Evolutionary conservation across 2,329 filamentous ascomycete species (phyloP).

Genomic region (Sclerotinia subarctica): DNA sequence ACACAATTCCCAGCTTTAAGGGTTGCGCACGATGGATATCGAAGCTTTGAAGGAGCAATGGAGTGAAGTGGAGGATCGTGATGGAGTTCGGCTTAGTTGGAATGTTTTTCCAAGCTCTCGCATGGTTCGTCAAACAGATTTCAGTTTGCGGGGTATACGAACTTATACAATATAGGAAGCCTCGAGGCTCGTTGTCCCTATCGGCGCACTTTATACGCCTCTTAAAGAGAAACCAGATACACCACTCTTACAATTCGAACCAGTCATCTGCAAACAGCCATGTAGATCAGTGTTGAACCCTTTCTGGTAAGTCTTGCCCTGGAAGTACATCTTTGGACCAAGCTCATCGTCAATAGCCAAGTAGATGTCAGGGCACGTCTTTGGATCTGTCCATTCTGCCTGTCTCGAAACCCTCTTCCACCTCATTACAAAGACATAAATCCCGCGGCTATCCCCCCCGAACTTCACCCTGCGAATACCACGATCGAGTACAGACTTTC

Average conservation of each 20-base stretch:
- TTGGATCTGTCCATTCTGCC: constrained; percentile 87
- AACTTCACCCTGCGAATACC: constrained; percentile 77
- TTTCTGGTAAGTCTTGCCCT: constrained; percentile 67
- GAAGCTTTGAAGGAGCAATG: constrained; percentile 38
- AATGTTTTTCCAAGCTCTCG: constrained; percentile 97
- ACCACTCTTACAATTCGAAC: constrained; percentile 89
- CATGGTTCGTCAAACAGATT: constrained; percentile 63
- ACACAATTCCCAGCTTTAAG: constrained; percentile 10
- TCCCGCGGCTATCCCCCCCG: constrained; percentile 75
- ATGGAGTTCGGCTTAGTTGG: constrained; percentile 96
- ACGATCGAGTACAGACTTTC: constrained; percentile 87
- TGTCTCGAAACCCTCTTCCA: constrained; percentile 78
- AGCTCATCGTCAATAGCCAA: constrained; percentile 52
- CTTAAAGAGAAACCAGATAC: constrained; percentile 92
- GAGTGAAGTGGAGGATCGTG: constrained; percentile 83
- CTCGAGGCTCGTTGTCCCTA: constrained; percentile 89
- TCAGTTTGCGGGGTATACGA: constrained; percentile 6
- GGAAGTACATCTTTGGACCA: neutral
- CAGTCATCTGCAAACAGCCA: constrained; percentile 92
- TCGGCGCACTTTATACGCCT: constrained; percentile 92
- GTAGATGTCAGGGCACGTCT: constrained; percentile 79
- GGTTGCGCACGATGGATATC: constrained; percentile 33
- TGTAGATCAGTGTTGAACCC: constrained; percentile 96
- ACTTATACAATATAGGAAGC: constrained; percentile 65
- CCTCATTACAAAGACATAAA: constrained; percentile 90